Conservation (phyloP, 768 basidiomycete species). For the Gloeostereum incarnatum region DNA sequence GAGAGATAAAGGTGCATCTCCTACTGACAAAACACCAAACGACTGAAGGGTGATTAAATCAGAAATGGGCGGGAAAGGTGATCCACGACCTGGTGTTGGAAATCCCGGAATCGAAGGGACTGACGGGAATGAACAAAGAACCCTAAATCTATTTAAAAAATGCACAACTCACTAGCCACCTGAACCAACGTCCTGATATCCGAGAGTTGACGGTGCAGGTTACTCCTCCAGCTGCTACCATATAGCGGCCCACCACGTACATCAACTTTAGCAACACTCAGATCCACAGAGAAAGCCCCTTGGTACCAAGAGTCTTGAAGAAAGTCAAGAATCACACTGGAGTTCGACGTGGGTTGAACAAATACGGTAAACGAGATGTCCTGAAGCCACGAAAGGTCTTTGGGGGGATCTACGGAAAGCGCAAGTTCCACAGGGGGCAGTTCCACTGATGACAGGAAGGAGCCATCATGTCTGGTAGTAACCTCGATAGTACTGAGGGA, state of each 20-base stretch:
- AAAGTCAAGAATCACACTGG: constrained; percentile 38
- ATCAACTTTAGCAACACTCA: constrained; percentile 28
- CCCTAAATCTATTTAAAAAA: constrained; percentile 3
- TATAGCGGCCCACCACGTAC: constrained; percentile 42
- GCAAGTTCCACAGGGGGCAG: constrained; percentile 44
- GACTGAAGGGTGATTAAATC: constrained; percentile 52
- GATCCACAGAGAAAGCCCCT: constrained; percentile 36
- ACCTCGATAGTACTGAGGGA: constrained; percentile 42
- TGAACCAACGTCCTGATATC: constrained; percentile 37
- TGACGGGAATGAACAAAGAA: too few species aligned
- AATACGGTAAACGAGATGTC: constrained; percentile 39
- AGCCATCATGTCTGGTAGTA: constrained; percentile 29
- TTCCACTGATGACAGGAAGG: constrained; percentile 36
- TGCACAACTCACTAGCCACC: constrained; percentile 39
- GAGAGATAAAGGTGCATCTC: constrained; percentile 24
- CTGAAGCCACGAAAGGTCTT: constrained; percentile 49
- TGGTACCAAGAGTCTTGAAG: constrained; percentile 47
- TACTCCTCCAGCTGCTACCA: constrained; percentile 38
- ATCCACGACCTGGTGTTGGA: constrained; percentile 43
- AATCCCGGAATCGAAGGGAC: constrained; percentile 61
- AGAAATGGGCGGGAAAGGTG: constrained; percentile 45
- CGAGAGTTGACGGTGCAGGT: constrained; percentile 26
- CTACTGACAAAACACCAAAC: constrained; percentile 31
- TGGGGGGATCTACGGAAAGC: constrained; percentile 41
- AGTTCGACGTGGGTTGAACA: constrained; percentile 44